A percentile compares a stretch with the other conserved stretches of the same genome.
Evolutionary conservation across 2,329 filamentous ascomycete genomes (phyloP).

Genomic region (Fusarium sterilihyphosum): DNA sequence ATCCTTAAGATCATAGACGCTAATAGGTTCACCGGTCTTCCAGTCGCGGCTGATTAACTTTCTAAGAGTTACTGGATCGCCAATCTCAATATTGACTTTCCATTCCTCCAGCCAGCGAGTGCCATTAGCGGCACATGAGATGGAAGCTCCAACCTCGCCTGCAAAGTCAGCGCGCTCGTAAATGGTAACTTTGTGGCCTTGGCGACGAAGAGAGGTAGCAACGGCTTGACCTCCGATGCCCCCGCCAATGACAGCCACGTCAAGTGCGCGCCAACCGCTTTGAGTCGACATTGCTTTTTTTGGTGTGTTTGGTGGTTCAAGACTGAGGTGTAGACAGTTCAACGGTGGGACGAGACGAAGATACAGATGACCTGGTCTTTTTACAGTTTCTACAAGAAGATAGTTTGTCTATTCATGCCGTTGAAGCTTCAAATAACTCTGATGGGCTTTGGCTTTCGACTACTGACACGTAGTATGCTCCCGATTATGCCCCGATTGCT

Average conservation of each 20-base stretch:
- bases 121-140: not conserved
- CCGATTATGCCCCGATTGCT: not conserved
- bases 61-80: not conserved
- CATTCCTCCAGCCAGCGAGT: not conserved
- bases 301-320: not conserved
- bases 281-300: not conserved
- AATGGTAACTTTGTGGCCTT: not conserved
- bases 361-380: not conserved
- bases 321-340: no score
- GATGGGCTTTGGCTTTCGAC: no score
- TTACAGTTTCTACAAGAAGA: not conserved
- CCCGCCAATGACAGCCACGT: not conserved
- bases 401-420: no score
- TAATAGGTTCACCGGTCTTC: not conserved
- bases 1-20: not conserved
- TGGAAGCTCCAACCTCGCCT: not conserved
- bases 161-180: not conserved
- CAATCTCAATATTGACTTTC: not conserved
- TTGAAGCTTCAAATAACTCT: not conserved
- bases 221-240: not conserved
- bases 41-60: not conserved
- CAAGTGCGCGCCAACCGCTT: not conserved
- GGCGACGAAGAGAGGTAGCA: not conserved
- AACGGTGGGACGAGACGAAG: no score
- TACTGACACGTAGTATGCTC: not conserved